Evolutionary conservation across 768 basidiomycete species (phyloP).

Genomic region (Leccinum ochraceum): DNA sequence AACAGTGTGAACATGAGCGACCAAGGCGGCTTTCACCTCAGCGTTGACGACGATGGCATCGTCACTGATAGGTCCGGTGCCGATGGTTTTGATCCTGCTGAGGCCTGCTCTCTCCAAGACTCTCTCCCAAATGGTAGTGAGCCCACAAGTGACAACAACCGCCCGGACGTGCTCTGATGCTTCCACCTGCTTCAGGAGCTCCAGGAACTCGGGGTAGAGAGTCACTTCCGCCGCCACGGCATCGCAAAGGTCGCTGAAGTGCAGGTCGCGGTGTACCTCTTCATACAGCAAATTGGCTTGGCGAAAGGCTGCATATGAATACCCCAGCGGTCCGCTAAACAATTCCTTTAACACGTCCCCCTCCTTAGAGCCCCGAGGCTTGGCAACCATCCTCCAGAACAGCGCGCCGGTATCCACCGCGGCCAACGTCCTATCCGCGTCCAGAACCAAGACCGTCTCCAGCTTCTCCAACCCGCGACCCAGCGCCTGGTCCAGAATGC

Average conservation of each 20-base stretch:
- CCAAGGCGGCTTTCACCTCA: conserved; percentile 19
- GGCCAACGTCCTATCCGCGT: conserved; percentile 16
- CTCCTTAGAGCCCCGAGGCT: conserved; percentile 14
- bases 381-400: conserved; percentile 15
- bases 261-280: conserved; percentile 14
- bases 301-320: conserved; percentile 15
- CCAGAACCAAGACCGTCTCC: conserved; percentile 15
- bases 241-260: conserved; percentile 16
- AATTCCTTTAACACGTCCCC: conserved; percentile 13
- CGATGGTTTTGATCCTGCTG: conserved; percentile 15
- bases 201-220: conserved; percentile 18
- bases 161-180: conserved; percentile 19
- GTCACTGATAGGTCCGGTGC: conserved; percentile 10
- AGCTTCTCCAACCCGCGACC: conserved; percentile 15
- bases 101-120: conserved; percentile 18
- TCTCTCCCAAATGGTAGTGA: conserved; percentile 11
- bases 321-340: conserved; percentile 15
- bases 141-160: conserved; percentile 18
- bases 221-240: conserved; percentile 15
- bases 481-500: conserved; percentile 16
- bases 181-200: conserved; percentile 19
- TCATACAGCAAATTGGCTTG: conserved; percentile 13
- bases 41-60: conserved; percentile 12
- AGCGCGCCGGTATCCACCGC: conserved; percentile 12
- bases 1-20: conserved; percentile 12